Evolutionary conservation across 2,329 filamentous ascomycete species (phyloP).

Genomic region (Onygenales sp.): DNA sequence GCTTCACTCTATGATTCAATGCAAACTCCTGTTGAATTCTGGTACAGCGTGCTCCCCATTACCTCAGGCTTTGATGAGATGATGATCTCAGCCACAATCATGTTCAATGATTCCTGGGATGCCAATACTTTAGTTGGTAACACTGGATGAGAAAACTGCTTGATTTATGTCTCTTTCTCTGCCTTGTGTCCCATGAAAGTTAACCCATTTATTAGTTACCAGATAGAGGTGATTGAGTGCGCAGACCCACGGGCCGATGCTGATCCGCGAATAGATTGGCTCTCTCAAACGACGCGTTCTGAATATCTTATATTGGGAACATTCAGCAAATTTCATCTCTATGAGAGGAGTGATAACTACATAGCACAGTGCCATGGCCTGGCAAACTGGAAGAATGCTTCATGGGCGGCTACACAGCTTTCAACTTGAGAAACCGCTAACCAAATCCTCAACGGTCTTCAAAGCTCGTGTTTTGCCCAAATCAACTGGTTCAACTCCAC

Average conservation of each 20-base stretch:
- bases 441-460: conserved; percentile 6
- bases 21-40: too few relatives aligned
- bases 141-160: too few relatives aligned
- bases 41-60: too few relatives aligned
- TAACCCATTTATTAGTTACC: too few relatives aligned
- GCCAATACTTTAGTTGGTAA: too few relatives aligned
- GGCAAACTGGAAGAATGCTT: conserved; percentile 5
- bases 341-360: background rate
- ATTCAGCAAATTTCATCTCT: background rate
- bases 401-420: conserved; percentile 5
- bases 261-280: background rate
- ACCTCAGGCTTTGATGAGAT: too few relatives aligned
- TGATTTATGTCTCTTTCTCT: too few relatives aligned
- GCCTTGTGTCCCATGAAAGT: too few relatives aligned
- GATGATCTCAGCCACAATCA: too few relatives aligned
- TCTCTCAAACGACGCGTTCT: background rate
- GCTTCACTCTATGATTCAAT: too few relatives aligned
- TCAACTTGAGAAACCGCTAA: conserved; percentile 5
- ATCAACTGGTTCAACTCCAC: background rate
- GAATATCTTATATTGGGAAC: background rate
- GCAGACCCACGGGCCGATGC: background rate
- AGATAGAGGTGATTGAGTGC: too few relatives aligned
- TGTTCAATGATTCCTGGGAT: too few relatives aligned
- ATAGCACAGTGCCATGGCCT: background rate
- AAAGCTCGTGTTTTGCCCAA: conserved; percentile 6